Evolutionary conservation across 345 rosid genomes (phyloP).

Genomic region (Microcos paniculata): DNA sequence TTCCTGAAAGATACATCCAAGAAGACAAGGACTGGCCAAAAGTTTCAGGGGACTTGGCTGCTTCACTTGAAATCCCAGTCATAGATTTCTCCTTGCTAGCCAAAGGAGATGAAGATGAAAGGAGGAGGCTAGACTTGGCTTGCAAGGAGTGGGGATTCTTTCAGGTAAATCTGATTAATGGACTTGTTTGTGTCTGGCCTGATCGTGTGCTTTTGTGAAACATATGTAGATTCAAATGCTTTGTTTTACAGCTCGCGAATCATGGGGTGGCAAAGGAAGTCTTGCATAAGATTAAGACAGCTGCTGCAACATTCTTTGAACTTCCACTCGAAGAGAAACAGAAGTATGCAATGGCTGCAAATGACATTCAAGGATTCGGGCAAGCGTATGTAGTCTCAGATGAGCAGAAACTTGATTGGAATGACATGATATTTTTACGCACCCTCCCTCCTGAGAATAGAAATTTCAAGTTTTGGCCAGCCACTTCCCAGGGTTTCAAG

Average conservation of each 20-base stretch:
- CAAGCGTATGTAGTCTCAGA: neutral
- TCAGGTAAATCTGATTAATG: neutral
- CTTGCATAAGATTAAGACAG: neutral
- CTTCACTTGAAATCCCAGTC: no score
- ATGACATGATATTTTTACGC: neutral
- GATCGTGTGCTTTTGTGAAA: no score
- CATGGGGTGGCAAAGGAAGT: neutral
- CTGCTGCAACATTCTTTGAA: neutral
- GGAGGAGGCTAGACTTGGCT: neutral
- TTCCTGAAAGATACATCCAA: neutral
- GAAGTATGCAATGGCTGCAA: neutral
- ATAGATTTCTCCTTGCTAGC: no score
- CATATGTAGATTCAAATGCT: neutral
- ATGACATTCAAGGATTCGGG: neutral
- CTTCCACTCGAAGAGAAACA: neutral
- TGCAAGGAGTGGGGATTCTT: constrained; percentile 39
- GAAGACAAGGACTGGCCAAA: neutral
- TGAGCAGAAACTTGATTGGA: neutral
- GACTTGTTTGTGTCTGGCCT: no score
- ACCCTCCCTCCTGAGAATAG: neutral
- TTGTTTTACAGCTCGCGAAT: neutral
- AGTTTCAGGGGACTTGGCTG: no score
- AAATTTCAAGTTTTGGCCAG: neutral
- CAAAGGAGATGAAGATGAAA: neutral
- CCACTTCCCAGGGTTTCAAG: neutral